Base-by-base conservation (phyloP, 441 rosid species). In the Kokia cookei region DNA sequence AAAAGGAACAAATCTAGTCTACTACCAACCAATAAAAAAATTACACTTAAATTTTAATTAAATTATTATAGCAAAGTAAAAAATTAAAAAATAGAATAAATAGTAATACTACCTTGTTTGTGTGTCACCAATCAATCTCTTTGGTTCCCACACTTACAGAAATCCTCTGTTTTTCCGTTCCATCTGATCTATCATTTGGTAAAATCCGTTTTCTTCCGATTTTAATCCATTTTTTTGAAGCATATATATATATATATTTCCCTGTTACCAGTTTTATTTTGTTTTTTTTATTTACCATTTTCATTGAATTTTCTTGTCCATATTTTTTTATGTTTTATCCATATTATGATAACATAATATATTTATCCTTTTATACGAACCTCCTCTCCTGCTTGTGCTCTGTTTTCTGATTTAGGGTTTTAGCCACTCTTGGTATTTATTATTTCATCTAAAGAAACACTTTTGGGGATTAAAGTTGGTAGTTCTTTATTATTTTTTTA, bases 321-420 rank as follows among this genome's bases (percentile, higher is more conserved):
- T 86, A 78, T 51, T 84, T 76, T 76, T 83, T 57, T 55, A 42
- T 78, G 79, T 69, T 65, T 83, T 90, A 87, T 90, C 94, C 88
- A 67, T 76, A 50, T 74, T 42, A 42, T 42, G 45, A 42, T 42
- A 42, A 42, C 45, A 65, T 74, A 19, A 60, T 60, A 14, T 32
- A 29, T 60, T 60, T 60, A 60, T 60, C 65, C 11, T 3, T 47
- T 10, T 86, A 79, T 79, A 78, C 72, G 64, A 76, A 57, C 55
- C 67, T 48, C 51, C 73, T 72, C 71, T 64, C 68, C 17, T 45
- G 76, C 76, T 65, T 79, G 79, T 79, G 67, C 73, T 62, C 57
- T 15, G 71, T 42, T 55, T 62, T 51, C 45, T 42, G 45, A 42
- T 42, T 42, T 9, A 47, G 69, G 79, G 76, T 54, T 84, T 81